Conservation (phyloP, 768 basidiomycete genomes). For the Inosperma sp. region DNA sequence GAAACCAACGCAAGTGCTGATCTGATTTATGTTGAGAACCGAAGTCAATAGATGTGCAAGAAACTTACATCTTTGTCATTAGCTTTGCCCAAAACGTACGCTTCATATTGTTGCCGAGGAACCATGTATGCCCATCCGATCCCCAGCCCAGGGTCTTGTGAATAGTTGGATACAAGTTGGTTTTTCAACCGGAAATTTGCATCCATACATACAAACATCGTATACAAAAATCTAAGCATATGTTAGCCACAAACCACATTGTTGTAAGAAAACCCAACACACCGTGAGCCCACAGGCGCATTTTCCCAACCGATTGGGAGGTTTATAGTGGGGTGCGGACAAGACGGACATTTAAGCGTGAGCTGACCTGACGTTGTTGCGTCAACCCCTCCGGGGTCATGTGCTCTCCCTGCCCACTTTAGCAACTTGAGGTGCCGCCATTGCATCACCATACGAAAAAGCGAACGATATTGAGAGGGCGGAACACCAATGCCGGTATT, state of each 20-base stretch:
- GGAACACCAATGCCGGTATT: too few relatives aligned
- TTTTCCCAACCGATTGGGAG: constrained; percentile 24
- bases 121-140: too few relatives aligned
- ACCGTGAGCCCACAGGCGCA: constrained; percentile 14
- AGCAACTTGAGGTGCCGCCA: too few relatives aligned
- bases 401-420: constrained; percentile 22
- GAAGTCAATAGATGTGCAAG: not conserved
- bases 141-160: constrained; percentile 12
- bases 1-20: constrained; percentile 24
- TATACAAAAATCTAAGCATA: constrained; percentile 17
- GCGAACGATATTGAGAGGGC: not conserved
- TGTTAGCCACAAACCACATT: not conserved
- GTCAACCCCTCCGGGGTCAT: constrained; percentile 15
- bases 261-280: constrained; percentile 1
- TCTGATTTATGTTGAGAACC: not conserved
- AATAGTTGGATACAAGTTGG: constrained; percentile 14
- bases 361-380: constrained; percentile 24
- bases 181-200: too few relatives aligned
- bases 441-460: too few relatives aligned
- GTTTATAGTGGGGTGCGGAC: constrained; percentile 31
- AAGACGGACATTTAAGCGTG: constrained; percentile 31
- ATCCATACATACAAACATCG: constrained; percentile 8
- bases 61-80: constrained; percentile 10
- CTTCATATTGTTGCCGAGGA: constrained; percentile 7
- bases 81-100: constrained; percentile 1